These are phyloP conservation scores for Mucor piriformis DNA, from an alignment of 371 early-diverging fungal genomes.

Conservation along the genomic window DNA sequence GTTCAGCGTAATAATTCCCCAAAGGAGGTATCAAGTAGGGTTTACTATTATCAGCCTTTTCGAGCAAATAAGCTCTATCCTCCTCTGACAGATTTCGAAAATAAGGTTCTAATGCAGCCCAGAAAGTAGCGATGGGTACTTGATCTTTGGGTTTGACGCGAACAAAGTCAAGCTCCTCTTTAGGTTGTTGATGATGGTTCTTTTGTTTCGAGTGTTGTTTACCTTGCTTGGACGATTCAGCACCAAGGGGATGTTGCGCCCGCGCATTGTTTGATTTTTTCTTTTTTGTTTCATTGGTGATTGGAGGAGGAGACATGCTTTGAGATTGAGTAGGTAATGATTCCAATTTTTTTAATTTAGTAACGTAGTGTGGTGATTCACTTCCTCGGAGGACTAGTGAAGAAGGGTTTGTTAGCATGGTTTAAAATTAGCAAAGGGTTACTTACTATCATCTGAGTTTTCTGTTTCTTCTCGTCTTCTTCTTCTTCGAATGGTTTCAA, in stretches of 20 bases:
- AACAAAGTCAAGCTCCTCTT: slow-evolving; percentile 42
- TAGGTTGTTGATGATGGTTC: slow-evolving; percentile 10
- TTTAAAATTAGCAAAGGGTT: not conserved
- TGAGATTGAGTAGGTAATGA: slow-evolving; percentile 15
- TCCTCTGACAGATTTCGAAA: slow-evolving; percentile 80
- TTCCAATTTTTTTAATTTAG: slow-evolving; percentile 39
- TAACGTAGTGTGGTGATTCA: slow-evolving; percentile 37
- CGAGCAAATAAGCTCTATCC: slow-evolving; percentile 71
- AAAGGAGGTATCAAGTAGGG: slow-evolving; percentile 76
- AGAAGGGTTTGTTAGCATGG: not conserved
- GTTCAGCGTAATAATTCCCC: slow-evolving; percentile 76
- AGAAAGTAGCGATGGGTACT: slow-evolving; percentile 80
- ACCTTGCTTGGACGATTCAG: not conserved
- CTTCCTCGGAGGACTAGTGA: slow-evolving; percentile 18
- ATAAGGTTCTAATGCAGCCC: slow-evolving; percentile 83
- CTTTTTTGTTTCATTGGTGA: slow-evolving; percentile 23
- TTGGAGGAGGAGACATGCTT: slow-evolving; percentile 31
- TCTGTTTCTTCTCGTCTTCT: slow-evolving; percentile 37
- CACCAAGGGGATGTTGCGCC: slow-evolving; percentile 2
- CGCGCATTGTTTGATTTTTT: slow-evolving; percentile 6
- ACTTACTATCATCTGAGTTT: slow-evolving; percentile 14
- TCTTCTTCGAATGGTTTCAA: slow-evolving; percentile 32
- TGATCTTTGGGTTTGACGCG: slow-evolving; percentile 64
- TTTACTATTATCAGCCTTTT: slow-evolving; percentile 68
- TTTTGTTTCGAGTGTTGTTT: slow-evolving; percentile 8